Percentiles rank a stretch among this genome's conserved stretches.
Conservation (phyloP, 2,329 filamentous ascomycete genomes). For the Botryosphaeria dothidea region DNA sequence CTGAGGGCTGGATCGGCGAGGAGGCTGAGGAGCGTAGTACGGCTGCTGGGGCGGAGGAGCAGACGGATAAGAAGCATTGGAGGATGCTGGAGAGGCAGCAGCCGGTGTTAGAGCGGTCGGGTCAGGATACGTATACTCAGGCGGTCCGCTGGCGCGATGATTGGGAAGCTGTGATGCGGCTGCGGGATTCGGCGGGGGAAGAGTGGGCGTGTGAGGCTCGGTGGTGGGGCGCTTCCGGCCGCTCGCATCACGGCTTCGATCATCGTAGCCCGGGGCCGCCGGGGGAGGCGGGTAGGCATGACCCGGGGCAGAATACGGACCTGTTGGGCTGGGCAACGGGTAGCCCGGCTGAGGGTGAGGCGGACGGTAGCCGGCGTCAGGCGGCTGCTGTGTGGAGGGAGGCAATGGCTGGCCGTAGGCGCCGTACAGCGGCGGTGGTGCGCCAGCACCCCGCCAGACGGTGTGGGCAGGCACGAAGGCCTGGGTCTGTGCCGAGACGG, state of each 20-base stretch:
- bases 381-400: constrained; percentile 16
- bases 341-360: constrained; percentile 43
- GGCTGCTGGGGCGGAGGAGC: constrained; percentile 36
- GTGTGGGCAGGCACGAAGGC: constrained; percentile 74
- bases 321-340: constrained; percentile 48
- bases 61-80: constrained; percentile 41
- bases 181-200: constrained; percentile 50
- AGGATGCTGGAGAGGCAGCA: constrained; percentile 47
- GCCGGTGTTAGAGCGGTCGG: constrained; percentile 45
- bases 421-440: constrained; percentile 52
- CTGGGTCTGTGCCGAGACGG: constrained; percentile 72
- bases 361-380: constrained; percentile 25
- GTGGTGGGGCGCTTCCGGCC: constrained; percentile 49
- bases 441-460: constrained; percentile 53
- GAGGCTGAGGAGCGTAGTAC: constrained; percentile 42
- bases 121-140: constrained; percentile 46
- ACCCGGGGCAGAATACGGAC: constrained; percentile 40
- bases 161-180: constrained; percentile 42
- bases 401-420: constrained; percentile 54
- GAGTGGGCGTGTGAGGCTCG: constrained; percentile 53
- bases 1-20: constrained; percentile 44
- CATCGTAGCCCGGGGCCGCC: constrained; percentile 34
- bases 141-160: constrained; percentile 28
- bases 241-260: constrained; percentile 38
- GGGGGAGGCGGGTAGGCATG: constrained; percentile 31